These are phyloP conservation scores for Tylopilus felleus DNA, from an alignment of 768 basidiomycete species.

Conservation along the genomic window DNA sequence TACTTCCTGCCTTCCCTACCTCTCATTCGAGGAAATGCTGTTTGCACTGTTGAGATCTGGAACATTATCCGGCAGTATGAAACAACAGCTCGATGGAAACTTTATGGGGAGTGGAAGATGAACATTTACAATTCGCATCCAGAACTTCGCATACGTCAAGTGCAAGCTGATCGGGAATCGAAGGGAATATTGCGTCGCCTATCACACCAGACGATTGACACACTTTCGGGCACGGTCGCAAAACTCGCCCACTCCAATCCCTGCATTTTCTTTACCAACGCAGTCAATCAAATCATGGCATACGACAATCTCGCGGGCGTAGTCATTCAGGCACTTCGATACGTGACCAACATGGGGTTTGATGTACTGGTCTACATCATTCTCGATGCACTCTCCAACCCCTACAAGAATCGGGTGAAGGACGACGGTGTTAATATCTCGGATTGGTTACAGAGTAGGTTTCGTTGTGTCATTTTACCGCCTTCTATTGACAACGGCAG, in stretches of 20 bases:
- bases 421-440: conserved; percentile 88
- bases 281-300: conserved; percentile 91
- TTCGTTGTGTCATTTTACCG: background rate
- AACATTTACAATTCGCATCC: conserved; percentile 69
- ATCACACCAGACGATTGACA: conserved; percentile 78
- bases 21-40: conserved; percentile 79
- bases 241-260: conserved; percentile 96
- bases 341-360: conserved; percentile 89
- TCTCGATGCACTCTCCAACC: conserved; percentile 83
- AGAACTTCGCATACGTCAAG: conserved; percentile 72
- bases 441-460: conserved; percentile 90
- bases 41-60: conserved; percentile 92
- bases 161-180: conserved; percentile 83
- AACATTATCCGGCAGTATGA: conserved; percentile 78
- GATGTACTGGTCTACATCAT: conserved; percentile 89
- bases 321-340: conserved; percentile 84
- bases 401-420: conserved; percentile 77
- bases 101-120: conserved; percentile 96
- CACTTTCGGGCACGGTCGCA: conserved; percentile 82
- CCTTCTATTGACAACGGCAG: conserved; percentile 40
- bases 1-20: conserved; percentile 87
- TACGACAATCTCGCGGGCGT: conserved; percentile 92
- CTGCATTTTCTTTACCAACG: conserved; percentile 83
- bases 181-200: conserved; percentile 88
- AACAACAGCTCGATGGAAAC: conserved; percentile 75